Evolutionary conservation across 2,329 filamentous ascomycete species (phyloP).

Genomic region (Huntiella decipiens): DNA sequence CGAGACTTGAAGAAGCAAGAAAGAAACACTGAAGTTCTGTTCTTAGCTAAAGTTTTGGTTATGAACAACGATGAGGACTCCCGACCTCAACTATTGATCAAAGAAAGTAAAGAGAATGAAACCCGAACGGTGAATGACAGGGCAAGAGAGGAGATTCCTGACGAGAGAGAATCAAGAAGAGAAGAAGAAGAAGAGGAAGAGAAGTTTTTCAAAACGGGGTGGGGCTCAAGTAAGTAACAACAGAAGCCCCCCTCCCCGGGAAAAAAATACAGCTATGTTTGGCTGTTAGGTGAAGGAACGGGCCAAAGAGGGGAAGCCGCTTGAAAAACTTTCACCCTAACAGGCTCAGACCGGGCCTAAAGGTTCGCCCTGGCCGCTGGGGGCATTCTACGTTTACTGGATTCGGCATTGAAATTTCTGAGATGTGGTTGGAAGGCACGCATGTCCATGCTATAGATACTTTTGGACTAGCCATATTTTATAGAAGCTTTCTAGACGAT

Average conservation of each 20-base stretch:
- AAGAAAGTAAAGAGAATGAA: conserved; percentile 21
- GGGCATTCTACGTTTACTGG: background rate
- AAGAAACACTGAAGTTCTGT: conserved; percentile 12
- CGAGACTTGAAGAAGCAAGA: conserved; percentile 9
- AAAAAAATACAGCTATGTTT: background rate
- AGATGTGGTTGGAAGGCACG: background rate
- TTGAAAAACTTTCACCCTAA: conserved; percentile 5
- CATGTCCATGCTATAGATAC: conserved; percentile 3
- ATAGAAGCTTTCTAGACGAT: background rate
- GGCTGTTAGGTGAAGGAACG: conserved; percentile 2
- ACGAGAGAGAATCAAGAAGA: conserved; percentile 10
- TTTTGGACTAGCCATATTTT: conserved; percentile 3
- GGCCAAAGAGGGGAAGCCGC: conserved; percentile 13
- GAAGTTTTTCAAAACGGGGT: background rate
- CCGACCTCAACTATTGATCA: conserved; percentile 21
- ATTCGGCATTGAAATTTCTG: background rate
- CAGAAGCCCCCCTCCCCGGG: background rate
- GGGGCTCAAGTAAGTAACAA: background rate
- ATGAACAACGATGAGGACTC: conserved; percentile 14
- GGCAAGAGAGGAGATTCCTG: conserved; percentile 19
- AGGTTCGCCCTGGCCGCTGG: background rate
- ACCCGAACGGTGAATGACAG: conserved; percentile 4
- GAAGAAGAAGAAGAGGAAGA: conserved; percentile 1
- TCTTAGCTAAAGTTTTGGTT: conserved; percentile 3
- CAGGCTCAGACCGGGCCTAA: background rate